Base-by-base conservation (phyloP, 2,329 filamentous ascomycete genomes). In the Cercospora sp. region DNA sequence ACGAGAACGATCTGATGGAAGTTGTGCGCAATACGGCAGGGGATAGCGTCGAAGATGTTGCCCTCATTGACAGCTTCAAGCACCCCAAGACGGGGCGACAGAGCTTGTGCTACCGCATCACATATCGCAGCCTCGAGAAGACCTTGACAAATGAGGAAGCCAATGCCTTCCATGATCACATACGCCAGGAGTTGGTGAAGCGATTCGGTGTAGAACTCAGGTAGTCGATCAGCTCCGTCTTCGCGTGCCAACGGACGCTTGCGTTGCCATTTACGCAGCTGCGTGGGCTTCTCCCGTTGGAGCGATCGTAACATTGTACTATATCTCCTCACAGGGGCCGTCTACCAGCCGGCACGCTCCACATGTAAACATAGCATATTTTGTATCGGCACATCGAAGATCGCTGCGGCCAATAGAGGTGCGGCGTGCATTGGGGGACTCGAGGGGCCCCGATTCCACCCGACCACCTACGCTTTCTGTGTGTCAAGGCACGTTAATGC, bases 1-100 rank as follows among this genome's bases (percentile, higher is more conserved):
- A 98, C 79, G 94, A 96, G 79, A 98, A 98, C 81, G 95, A 99
- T 80, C 85, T 98, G 62, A 98, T 98, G 94, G 95, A 98, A 81
- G 87, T 97, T 66, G 91, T 97, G 18, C 89, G 95, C 72, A 89
- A 89, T 73, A 85, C 94, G 58, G 92, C 89, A 9, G 94, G 93
- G 61, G 91, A 97, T 78, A 81, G 89, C 24, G 93, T 95, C 40
- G 95, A 99, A 81, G 93, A 97, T 79, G 94, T 98, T 61, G 85
- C 84, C 69, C 84, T 96, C 30, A 88, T 92, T 63, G 95, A 98
- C 80, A 87, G 92, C 78, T 99, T 98, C 79, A 88, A 87, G 59
- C 93, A 98, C 80, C 93, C 94, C 43, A 93, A 91, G 82, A 94
- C 91, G 21, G 89, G 90, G 3, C 85, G 91, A 73, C 90, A 87